Evolutionary conservation across 257 asterid species (phyloP).

Genomic region (Cruciata laevipes): DNA sequence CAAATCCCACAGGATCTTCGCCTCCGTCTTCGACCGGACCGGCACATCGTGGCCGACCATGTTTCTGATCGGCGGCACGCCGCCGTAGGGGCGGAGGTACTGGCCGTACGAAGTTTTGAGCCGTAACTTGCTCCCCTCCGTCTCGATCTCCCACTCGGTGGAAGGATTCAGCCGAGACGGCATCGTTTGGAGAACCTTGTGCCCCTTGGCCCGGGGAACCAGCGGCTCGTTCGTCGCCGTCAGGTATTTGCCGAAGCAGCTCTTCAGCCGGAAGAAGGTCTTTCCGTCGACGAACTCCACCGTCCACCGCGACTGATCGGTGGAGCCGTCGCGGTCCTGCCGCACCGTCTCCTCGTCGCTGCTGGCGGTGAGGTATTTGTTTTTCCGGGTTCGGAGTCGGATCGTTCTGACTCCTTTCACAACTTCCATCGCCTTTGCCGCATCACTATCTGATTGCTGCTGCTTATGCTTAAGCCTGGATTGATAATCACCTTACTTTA

Average conservation of each 20-base stretch:
- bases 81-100: constrained; percentile 16
- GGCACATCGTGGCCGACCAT: constrained; percentile 16
- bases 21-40: neutral
- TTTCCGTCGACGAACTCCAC: constrained; percentile 44
- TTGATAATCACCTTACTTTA: too few relatives aligned
- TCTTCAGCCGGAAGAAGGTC: constrained; percentile 45
- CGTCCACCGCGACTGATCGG: constrained; percentile 50
- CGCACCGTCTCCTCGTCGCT: constrained; percentile 53
- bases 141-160: constrained; percentile 18
- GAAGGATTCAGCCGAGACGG: constrained; percentile 13
- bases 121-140: constrained; percentile 6
- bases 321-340: constrained; percentile 58
- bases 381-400: constrained; percentile 53
- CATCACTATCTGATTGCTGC: neutral
- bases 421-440: constrained; percentile 34
- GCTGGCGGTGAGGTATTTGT: constrained; percentile 57
- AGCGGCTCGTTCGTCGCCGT: constrained; percentile 47
- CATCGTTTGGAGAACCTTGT: constrained; percentile 10
- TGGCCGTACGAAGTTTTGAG: constrained; percentile 16
- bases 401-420: constrained; percentile 49
- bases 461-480: neutral
- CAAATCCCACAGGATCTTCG: constrained; percentile 15
- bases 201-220: constrained; percentile 4
- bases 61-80: constrained; percentile 11
- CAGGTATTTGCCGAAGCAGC: constrained; percentile 57